A percentile compares a stretch with the other conserved stretches of the same genome.
Conservation (phyloP, 371 early-diverging fungal species). For the Saksenaea oblongispora region DNA sequence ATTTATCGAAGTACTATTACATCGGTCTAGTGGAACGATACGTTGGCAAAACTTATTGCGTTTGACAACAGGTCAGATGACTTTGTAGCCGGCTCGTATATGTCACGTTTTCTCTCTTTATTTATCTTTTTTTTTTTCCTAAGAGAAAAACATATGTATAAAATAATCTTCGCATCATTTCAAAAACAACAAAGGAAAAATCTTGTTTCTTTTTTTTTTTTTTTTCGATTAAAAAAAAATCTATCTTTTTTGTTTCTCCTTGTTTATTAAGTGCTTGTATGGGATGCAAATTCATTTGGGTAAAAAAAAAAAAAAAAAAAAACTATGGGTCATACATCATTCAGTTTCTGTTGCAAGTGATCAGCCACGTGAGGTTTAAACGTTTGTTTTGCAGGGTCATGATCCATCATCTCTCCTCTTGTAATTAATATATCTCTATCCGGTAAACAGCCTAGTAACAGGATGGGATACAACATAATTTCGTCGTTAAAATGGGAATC, state of each 20-base stretch:
- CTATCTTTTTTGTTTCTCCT: no score
- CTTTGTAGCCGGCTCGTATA: neutral
- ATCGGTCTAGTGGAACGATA: conserved; percentile 13
- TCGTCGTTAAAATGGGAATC: conserved; percentile 36
- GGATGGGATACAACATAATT: conserved; percentile 31
- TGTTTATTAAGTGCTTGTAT: no score
- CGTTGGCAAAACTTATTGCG: conserved; percentile 23
- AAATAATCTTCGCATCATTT: neutral
- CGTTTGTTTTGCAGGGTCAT: neutral
- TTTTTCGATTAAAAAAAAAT: no score
- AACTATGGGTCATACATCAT: no score
- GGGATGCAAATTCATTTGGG: conserved; percentile 27
- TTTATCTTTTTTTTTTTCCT: neutral
- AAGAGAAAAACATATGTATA: no score
- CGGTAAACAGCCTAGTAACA: conserved; percentile 33
- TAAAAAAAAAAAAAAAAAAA: no score
- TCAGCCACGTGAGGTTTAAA: conserved; percentile 20
- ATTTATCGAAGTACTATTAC: conserved; percentile 22
- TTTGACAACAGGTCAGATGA: conserved; percentile 29
- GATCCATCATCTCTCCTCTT: conserved; percentile 32
- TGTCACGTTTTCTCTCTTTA: neutral
- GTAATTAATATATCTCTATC: conserved; percentile 39
- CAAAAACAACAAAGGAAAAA: no score
- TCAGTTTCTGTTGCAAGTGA: conserved; percentile 29
- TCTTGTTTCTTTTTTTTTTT: no score